Evolutionary conservation across 257 asterid genomes (phyloP).

Genomic region (Solanum chaucha): DNA sequence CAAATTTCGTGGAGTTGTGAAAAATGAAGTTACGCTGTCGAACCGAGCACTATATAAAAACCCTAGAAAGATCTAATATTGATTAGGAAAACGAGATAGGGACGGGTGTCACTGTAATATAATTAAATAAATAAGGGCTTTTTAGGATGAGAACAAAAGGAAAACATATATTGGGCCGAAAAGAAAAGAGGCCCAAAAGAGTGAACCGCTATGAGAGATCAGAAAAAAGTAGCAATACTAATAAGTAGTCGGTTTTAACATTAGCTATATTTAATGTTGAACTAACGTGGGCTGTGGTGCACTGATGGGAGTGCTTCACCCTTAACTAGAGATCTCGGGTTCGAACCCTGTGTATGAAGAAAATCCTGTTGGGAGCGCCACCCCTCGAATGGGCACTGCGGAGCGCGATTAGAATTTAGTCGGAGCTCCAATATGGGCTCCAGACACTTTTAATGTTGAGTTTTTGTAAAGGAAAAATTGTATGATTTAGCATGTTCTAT

Average conservation of each 20-base stretch:
- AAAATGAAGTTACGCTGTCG: neutral
- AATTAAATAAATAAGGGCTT: neutral
- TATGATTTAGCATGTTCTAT: neutral
- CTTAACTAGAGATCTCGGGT: too few relatives aligned
- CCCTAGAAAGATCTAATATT: neutral
- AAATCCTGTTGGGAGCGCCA: too few relatives aligned
- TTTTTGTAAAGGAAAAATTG: neutral
- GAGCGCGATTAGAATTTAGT: too few relatives aligned
- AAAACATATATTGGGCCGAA: neutral
- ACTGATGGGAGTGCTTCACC: too few relatives aligned
- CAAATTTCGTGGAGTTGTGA: neutral
- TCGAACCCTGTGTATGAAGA: too few relatives aligned
- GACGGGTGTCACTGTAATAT: neutral
- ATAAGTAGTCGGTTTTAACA: neutral
- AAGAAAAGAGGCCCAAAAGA: neutral
- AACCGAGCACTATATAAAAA: neutral
- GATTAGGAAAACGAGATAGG: neutral
- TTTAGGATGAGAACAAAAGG: neutral
- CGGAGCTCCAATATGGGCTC: too few relatives aligned
- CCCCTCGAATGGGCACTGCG: too few relatives aligned
- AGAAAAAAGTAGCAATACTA: neutral
- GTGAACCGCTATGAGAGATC: neutral
- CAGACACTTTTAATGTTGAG: neutral
- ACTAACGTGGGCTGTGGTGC: too few relatives aligned
- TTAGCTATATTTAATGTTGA: too few relatives aligned